Evolutionary conservation across 176 grass and related monocot genomes (phyloP).

Genomic region (Oryza nivara): DNA sequence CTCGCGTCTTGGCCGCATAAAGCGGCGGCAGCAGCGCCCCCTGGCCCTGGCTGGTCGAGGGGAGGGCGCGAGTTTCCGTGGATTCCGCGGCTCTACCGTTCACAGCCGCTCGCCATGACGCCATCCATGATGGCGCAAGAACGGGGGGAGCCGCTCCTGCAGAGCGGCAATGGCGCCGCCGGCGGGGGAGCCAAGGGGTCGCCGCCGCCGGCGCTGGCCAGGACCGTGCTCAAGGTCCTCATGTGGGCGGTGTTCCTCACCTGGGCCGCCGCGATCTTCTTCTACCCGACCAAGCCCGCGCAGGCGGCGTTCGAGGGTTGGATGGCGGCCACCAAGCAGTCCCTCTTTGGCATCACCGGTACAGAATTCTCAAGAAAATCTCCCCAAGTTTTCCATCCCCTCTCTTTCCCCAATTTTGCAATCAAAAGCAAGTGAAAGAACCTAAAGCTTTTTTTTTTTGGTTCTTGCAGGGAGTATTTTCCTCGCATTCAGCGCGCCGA

Average conservation of each 20-base stretch:
- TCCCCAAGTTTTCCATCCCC: not conserved
- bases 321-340: slow-evolving; percentile 23
- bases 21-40: not conserved
- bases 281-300: slow-evolving; percentile 60
- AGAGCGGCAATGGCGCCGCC: slow-evolving; percentile 20
- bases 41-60: not conserved
- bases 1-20: slow-evolving; percentile 29
- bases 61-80: not conserved
- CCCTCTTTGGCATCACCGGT: slow-evolving; percentile 73
- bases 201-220: slow-evolving; percentile 40
- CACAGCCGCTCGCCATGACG: not conserved
- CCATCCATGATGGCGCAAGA: slow-evolving; percentile 54
- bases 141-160: slow-evolving; percentile 51
- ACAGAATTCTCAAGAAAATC: not conserved
- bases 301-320: slow-evolving; percentile 34
- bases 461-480: slow-evolving; percentile 70
- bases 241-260: slow-evolving; percentile 79
- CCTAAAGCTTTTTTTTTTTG: slow-evolving; percentile 8
- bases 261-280: slow-evolving; percentile 72
- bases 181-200: not conserved
- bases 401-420: not conserved
- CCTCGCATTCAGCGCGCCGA: slow-evolving; percentile 73
- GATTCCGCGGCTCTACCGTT: not conserved
- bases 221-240: slow-evolving; percentile 64
- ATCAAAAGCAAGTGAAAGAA: not conserved